Conservation (phyloP, 2,329 filamentous ascomycete species). For the Fusarium torulosum region DNA sequence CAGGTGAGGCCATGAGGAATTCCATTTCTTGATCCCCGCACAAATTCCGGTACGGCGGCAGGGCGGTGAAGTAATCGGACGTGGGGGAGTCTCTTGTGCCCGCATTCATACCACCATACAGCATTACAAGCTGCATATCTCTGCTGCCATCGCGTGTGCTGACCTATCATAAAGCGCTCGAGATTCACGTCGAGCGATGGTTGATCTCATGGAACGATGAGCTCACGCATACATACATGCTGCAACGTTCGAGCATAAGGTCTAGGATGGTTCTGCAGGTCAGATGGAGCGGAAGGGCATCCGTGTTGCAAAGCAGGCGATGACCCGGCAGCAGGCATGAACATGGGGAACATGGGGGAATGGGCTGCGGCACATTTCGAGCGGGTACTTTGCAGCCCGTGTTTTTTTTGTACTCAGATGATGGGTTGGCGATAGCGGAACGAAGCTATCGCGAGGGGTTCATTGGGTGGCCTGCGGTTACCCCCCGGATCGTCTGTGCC, state of each 20-base stretch:
- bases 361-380: slow-evolving; percentile 15
- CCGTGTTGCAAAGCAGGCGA: slow-evolving; percentile 22
- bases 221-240: slow-evolving; percentile 32
- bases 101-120: slow-evolving; percentile 42
- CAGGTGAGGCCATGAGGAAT: slow-evolving; percentile 34
- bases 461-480: slow-evolving; percentile 23
- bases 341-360: slow-evolving; percentile 12
- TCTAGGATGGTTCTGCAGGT: slow-evolving; percentile 35
- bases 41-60: slow-evolving; percentile 8
- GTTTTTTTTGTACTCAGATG: slow-evolving; percentile 2
- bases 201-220: slow-evolving; percentile 26
- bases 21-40: slow-evolving; percentile 31
- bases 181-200: slow-evolving; percentile 24
- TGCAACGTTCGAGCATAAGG: slow-evolving; percentile 16
- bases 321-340: slow-evolving; percentile 27
- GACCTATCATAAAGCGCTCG: slow-evolving; percentile 28
- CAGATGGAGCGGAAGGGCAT: slow-evolving; percentile 26
- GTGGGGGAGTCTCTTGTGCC: slow-evolving; percentile 33
- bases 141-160: slow-evolving; percentile 24
- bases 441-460: slow-evolving; percentile 29
- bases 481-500: slow-evolving; percentile 31
- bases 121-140: slow-evolving; percentile 36
- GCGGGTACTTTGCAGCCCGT: slow-evolving; percentile 3
- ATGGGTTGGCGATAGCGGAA: slow-evolving; percentile 29
- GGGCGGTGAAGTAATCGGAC: slow-evolving; percentile 35